These are phyloP conservation scores for Xylariales sp. DNA, from an alignment of 2,329 filamentous ascomycete genomes.

Conservation along the genomic window DNA sequence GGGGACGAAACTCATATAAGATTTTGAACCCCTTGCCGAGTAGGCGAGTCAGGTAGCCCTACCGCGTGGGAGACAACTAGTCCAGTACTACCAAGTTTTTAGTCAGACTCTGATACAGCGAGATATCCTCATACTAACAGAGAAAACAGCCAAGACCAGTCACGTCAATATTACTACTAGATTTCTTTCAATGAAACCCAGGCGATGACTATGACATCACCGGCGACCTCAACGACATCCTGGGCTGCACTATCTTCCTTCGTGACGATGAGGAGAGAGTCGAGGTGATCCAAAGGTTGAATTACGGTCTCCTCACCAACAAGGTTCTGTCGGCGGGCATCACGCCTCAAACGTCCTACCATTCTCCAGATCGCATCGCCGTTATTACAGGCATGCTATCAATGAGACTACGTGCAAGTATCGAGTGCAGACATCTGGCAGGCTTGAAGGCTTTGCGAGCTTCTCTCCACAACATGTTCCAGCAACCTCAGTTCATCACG, in stretches of 20 bases:
- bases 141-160: constrained; percentile 8
- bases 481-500: constrained; percentile 18
- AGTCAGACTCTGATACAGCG: no score
- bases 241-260: constrained; percentile 10
- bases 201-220: constrained; percentile 17
- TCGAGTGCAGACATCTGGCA: constrained; percentile 12
- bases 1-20: no score
- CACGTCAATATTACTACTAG: no score
- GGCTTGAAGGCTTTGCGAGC: constrained; percentile 13
- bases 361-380: neutral
- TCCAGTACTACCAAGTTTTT: no score
- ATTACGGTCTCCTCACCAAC: constrained; percentile 12
- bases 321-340: neutral
- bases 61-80: no score
- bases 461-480: constrained; percentile 16
- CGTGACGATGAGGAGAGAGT: neutral
- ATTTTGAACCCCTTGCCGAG: no score
- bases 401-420: constrained; percentile 15
- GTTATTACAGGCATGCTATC: constrained; percentile 8
- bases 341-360: neutral
- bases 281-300: constrained; percentile 11
- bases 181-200: no score
- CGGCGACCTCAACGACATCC: constrained; percentile 12
- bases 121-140: no score
- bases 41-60: no score